A percentile compares a stretch with the other conserved stretches of the same genome.
These are phyloP conservation scores for Uncinocarpus reesii DNA, from an alignment of 2,329 filamentous ascomycete species.

Conservation along the genomic window DNA sequence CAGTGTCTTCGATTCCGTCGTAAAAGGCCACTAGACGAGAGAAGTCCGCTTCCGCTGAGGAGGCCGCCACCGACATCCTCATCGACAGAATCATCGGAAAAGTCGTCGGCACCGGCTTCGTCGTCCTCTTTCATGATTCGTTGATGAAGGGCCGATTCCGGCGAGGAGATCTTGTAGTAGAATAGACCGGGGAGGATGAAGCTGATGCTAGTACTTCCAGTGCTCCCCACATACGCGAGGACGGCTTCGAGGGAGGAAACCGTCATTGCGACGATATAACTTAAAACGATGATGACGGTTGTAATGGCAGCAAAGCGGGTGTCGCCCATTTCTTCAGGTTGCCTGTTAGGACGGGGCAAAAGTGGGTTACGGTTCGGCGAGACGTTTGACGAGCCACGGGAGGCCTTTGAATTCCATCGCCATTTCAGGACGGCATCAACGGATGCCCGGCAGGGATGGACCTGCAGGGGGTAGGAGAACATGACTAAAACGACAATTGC, in stretches of 20 bases:
- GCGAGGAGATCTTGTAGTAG: constrained; percentile 95
- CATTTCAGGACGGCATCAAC: constrained; percentile 90
- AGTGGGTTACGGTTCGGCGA: constrained; percentile 38
- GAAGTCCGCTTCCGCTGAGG: constrained; percentile 33
- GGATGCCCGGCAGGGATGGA: constrained; percentile 92
- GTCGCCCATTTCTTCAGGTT: constrained; percentile 58
- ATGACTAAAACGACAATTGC: constrained; percentile 94
- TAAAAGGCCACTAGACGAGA: constrained; percentile 49
- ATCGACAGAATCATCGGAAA: constrained; percentile 33
- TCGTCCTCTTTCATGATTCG: constrained; percentile 84
- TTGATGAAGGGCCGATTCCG: constrained; percentile 77
- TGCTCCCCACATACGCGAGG: constrained; percentile 88
- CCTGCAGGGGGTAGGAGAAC: constrained; percentile 90
- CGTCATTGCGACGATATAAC: constrained; percentile 81
- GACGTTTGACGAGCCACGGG: constrained; percentile 30
- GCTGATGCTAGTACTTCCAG: constrained; percentile 87
- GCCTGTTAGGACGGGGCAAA: constrained; percentile 24
- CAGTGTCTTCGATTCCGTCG: constrained; percentile 54
- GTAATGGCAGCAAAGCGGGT: constrained; percentile 82
- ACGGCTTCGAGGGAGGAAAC: constrained; percentile 84
- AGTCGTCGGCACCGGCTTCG: constrained; percentile 48
- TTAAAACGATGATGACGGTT: constrained; percentile 69
- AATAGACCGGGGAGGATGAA: constrained; percentile 95
- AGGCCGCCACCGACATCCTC: constrained; percentile 22
- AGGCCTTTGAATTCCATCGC: constrained; percentile 49